phyloP scores from a whole-genome alignment of 176 grass and related monocot species.

The Aechmea fasciata region DNA sequence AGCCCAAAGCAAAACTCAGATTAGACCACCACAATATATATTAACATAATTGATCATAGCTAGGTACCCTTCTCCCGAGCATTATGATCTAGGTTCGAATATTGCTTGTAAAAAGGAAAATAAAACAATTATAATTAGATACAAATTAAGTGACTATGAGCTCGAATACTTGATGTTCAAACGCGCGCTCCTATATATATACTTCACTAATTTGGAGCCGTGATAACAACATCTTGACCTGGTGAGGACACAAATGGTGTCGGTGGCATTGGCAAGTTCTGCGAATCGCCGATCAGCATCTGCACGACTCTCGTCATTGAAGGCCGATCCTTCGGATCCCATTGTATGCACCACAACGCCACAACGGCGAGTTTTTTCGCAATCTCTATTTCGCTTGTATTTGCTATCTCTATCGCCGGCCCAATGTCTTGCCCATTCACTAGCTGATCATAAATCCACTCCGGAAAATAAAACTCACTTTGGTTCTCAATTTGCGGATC shows the following conservation, averaged over 20 bases:
- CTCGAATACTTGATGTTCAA: no score
- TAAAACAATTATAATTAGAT: no score
- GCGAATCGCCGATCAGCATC: conserved; percentile 10
- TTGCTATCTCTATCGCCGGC: background rate
- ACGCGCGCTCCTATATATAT: background rate
- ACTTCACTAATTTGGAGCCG: background rate
- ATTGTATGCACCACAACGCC: conserved; percentile 24
- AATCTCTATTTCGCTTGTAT: background rate
- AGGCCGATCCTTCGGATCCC: conserved; percentile 20
- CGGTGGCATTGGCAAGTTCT: conserved; percentile 15
- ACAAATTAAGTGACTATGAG: no score
- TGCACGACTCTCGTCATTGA: conserved; percentile 24
- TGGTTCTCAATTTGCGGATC: background rate
- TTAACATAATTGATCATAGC: no score
- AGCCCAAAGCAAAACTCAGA: no score
- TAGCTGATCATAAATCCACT: background rate
- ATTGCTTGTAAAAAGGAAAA: no score
- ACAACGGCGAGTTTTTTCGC: conserved; percentile 1
- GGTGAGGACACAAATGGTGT: conserved; percentile 10
- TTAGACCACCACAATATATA: no score
- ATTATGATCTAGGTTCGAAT: no score
- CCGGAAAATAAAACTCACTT: conserved; percentile 6
- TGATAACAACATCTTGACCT: background rate
- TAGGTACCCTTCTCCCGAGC: no score
- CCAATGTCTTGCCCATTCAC: conserved; percentile 1